Percentiles rank a stretch among this genome's conserved stretches.
These are phyloP conservation scores for Xylogone sp. DNA, from an alignment of 2,329 filamentous ascomycete species.

Conservation along the genomic window DNA sequence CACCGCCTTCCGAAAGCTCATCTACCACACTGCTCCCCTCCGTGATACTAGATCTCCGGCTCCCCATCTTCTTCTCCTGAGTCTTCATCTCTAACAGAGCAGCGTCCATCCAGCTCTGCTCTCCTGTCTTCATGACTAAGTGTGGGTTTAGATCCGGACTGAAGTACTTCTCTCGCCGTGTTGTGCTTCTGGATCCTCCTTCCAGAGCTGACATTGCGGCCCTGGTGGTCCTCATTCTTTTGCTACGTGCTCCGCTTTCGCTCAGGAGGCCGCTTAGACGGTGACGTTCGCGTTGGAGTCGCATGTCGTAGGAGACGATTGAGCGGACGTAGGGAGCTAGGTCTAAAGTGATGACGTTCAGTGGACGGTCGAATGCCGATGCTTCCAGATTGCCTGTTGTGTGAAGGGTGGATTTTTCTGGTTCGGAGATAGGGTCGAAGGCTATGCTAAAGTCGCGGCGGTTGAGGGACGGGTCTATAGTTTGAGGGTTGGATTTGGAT, in stretches of 20 bases:
- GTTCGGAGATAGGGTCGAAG: conserved; percentile 56
- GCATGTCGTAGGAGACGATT: conserved; percentile 74
- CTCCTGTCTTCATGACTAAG: conserved; percentile 62
- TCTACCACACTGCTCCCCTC: not conserved
- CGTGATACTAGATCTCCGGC: not conserved
- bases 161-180: conserved; percentile 72
- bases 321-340: conserved; percentile 85
- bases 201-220: conserved; percentile 75
- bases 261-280: conserved; percentile 59
- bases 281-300: conserved; percentile 64
- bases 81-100: not conserved
- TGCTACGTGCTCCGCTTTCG: conserved; percentile 50
- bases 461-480: conserved; percentile 27
- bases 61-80: not conserved
- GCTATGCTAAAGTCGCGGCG: conserved; percentile 53
- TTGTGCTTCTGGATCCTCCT: conserved; percentile 63
- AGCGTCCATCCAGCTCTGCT: conserved; percentile 2
- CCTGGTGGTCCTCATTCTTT: conserved; percentile 67
- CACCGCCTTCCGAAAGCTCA: not conserved
- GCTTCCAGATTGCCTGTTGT: conserved; percentile 49
- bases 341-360: conserved; percentile 65
- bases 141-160: conserved; percentile 53
- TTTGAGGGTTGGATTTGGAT: conserved; percentile 5
- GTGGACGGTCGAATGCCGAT: conserved; percentile 73
- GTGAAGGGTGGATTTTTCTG: conserved; percentile 37